Conservation (phyloP, 2,329 filamentous ascomycete species). For the Chaetomiaceae sp. region DNA sequence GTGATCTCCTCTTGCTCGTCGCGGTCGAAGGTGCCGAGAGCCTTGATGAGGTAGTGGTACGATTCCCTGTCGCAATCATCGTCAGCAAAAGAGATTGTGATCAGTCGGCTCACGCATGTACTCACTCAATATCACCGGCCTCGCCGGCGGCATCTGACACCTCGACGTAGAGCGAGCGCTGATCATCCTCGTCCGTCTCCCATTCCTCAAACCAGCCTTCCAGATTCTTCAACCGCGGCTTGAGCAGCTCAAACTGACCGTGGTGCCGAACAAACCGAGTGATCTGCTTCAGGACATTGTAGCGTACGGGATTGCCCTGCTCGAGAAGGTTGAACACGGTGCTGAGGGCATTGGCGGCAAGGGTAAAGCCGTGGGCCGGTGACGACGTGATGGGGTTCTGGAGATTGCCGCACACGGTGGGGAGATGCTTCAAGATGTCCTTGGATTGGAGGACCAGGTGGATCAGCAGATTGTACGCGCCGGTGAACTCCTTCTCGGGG, state of each 20-base stretch:
- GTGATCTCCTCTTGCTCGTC: conserved; percentile 51
- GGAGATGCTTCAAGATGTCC: conserved; percentile 80
- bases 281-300: conserved; percentile 86
- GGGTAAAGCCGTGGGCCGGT: conserved; percentile 74
- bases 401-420: conserved; percentile 84
- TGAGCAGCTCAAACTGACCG: conserved; percentile 76
- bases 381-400: conserved; percentile 81
- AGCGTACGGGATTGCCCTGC: conserved; percentile 71
- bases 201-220: conserved; percentile 78
- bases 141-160: conserved; percentile 77
- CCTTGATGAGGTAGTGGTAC: conserved; percentile 64
- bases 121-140: conserved; percentile 70
- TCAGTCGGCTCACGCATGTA: conserved; percentile 22
- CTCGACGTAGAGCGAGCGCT: conserved; percentile 78
- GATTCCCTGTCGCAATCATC: conserved; percentile 42
- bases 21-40: conserved; percentile 56
- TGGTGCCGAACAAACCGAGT: conserved; percentile 74
- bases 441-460: conserved; percentile 85
- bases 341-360: conserved; percentile 85
- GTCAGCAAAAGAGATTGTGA: conserved; percentile 10
- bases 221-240: conserved; percentile 77
- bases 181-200: conserved; percentile 76
- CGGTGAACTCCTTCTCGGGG: conserved; percentile 93
- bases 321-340: conserved; percentile 95
- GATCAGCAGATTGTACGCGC: conserved; percentile 94